Evolutionary conservation across 2,329 filamentous ascomycete species (phyloP), one percentile per base, ranked within the genome.

Genomic region (Diaporthe citri): DNA sequence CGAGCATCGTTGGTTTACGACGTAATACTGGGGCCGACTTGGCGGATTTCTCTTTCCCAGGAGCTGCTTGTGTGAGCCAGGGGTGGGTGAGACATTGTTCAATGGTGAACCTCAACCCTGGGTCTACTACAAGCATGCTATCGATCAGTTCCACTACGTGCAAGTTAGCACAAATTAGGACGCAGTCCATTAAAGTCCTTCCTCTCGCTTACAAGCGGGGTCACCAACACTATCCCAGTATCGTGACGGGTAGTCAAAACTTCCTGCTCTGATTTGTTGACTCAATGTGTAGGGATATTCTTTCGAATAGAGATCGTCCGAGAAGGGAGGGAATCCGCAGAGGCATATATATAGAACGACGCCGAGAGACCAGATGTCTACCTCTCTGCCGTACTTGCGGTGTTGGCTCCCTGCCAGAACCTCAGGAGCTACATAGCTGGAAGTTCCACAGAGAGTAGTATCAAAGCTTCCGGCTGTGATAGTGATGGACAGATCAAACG

Each of bases 381-480:
- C 96, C 4, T 96, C 95, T 80, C 95, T 94, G 71, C 95, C 98
- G 85, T 99, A 99, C 81, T 94, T 94, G 78, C 96, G 92, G 75
- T 95, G 90, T 79, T 91, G 93, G n/a, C 90, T 92, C 77, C 95
- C 93, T 80, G 95, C 93, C 6, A 98, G 87, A 74, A 99, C 98
- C 83, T 99, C 97, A 0, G 97, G 97, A 0, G 97, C 97, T 76
- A 98, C 96, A 82, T 99, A 98, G 83, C 93, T 96, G 6, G 96
- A 96, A 20, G 96, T 98, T 77, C 96, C 96, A 82, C 97, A 97
- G 77, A 98, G 86, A 0, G 96, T 98, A 0, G 96, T 98, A 1
- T 96, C 98, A 82, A 98, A 98, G 0, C 95, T 98, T 82, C 98
- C 95, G 82, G 98, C 96, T 76, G 97, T 97, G 78, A 98, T 97